phyloP scores from a whole-genome alignment of 805 yeast species.

The Scheffersomyces spartinae region DNA sequence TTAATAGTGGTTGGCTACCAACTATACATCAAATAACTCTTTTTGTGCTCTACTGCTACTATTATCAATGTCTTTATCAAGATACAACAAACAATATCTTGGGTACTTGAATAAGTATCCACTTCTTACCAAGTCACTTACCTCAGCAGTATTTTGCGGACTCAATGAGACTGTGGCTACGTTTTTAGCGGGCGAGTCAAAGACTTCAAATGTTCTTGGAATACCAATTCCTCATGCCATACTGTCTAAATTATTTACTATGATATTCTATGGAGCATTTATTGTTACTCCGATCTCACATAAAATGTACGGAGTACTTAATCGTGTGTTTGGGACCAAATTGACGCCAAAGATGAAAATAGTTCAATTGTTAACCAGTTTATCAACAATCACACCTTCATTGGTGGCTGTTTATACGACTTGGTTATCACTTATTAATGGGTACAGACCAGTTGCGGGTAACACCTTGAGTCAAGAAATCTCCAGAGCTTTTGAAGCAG shows the following conservation, averaged over 20 bases:
- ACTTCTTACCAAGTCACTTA: conserved; percentile 44
- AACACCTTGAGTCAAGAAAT: conserved; percentile 7
- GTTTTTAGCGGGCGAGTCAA: conserved; percentile 34
- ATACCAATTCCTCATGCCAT: conserved; percentile 3
- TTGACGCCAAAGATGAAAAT: conserved; percentile 27
- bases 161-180: conserved; percentile 51
- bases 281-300: conserved; percentile 52
- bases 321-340: conserved; percentile 32
- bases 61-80: too few relatives aligned
- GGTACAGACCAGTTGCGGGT: conserved; percentile 12
- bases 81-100: conserved; percentile 15
- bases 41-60: too few relatives aligned
- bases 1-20: too few relatives aligned
- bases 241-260: conserved; percentile 24
- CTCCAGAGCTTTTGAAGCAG: conserved; percentile 2
- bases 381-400: conserved; percentile 45
- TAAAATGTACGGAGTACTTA: conserved; percentile 36
- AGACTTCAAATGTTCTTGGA: conserved; percentile 7
- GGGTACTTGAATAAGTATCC: conserved; percentile 35
- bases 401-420: conserved; percentile 36
- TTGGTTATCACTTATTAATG: conserved; percentile 42
- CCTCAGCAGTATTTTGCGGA: conserved; percentile 43
- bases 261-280: conserved; percentile 44
- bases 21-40: too few relatives aligned
- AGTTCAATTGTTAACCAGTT: conserved; percentile 38